Percentiles rank a stretch among this genome's conserved stretches.
Evolutionary conservation across 2,329 filamentous ascomycete species (phyloP).

Genomic region (Microsporum audouinii): DNA sequence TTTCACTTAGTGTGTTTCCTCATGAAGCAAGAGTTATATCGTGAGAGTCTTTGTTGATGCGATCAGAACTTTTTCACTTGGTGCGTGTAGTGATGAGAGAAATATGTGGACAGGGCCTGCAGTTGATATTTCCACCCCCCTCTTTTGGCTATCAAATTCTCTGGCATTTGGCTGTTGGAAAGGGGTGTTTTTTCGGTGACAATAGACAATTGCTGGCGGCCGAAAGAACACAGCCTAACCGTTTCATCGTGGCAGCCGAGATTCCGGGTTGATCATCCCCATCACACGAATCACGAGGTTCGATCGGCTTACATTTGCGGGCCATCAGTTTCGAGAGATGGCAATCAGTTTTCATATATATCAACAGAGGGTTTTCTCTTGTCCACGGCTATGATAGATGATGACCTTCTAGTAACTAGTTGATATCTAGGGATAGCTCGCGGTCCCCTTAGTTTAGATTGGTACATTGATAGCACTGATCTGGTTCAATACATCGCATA

Average conservation of each 20-base stretch:
- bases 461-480: too few relatives aligned
- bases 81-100: too few relatives aligned
- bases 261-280: background rate
- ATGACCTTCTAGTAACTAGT: background rate
- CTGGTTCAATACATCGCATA: too few relatives aligned
- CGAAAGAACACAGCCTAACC: background rate
- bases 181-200: background rate
- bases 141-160: background rate
- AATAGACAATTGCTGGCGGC: background rate
- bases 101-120: too few relatives aligned
- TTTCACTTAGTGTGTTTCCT: background rate
- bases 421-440: too few relatives aligned
- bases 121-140: background rate
- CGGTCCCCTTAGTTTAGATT: too few relatives aligned
- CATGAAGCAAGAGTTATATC: background rate
- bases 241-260: background rate
- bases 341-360: background rate
- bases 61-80: too few relatives aligned
- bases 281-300: background rate
- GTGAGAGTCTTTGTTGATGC: too few relatives aligned
- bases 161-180: background rate
- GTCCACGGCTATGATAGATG: too few relatives aligned
- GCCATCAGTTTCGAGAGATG: background rate
- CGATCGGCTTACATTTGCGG: background rate
- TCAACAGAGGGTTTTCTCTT: background rate